A percentile compares a stretch with the other conserved stretches of the same genome.
Evolutionary conservation across 2,329 filamentous ascomycete genomes (phyloP).

Genomic region (Pyricularia pennisetigena): DNA sequence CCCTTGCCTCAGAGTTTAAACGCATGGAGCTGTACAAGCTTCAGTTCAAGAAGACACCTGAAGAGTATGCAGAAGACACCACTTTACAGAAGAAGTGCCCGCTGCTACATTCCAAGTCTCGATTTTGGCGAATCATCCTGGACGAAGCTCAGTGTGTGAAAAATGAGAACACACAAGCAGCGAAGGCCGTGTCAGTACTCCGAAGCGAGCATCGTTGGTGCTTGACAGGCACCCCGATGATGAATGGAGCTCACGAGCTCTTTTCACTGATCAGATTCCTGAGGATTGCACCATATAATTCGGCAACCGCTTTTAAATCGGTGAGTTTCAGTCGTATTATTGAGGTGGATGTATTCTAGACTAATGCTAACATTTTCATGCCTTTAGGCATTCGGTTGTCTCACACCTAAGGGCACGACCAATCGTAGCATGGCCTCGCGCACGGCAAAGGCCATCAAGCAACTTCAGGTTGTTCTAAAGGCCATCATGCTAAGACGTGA

Average conservation of each 20-base stretch:
- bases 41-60: slow-evolving; percentile 18
- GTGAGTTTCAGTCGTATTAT: slow-evolving; percentile 23
- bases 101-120: slow-evolving; percentile 47
- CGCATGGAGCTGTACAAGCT: slow-evolving; percentile 44
- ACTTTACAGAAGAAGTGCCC: slow-evolving; percentile 33
- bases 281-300: slow-evolving; percentile 63
- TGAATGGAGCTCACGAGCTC: slow-evolving; percentile 73
- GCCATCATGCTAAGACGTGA: slow-evolving; percentile 75
- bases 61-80: slow-evolving; percentile 16
- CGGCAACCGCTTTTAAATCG: slow-evolving; percentile 49
- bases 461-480: slow-evolving; percentile 66
- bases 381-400: slow-evolving; percentile 28
- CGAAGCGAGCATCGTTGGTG: slow-evolving; percentile 58
- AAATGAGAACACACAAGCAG: slow-evolving; percentile 54
- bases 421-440: slow-evolving; percentile 34
- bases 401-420: slow-evolving; percentile 15
- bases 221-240: slow-evolving; percentile 78
- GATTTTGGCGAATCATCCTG: slow-evolving; percentile 62
- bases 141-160: slow-evolving; percentile 80
- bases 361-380: slow-evolving; percentile 10
- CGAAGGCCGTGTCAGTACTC: slow-evolving; percentile 49
- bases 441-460: slow-evolving; percentile 51
- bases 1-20: slow-evolving; percentile 57
- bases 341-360: not conserved
- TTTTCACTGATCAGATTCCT: slow-evolving; percentile 72